Evolutionary conservation across 1,139 yeast genomes (phyloP).

Genomic region (Petasospora fabianii): DNA sequence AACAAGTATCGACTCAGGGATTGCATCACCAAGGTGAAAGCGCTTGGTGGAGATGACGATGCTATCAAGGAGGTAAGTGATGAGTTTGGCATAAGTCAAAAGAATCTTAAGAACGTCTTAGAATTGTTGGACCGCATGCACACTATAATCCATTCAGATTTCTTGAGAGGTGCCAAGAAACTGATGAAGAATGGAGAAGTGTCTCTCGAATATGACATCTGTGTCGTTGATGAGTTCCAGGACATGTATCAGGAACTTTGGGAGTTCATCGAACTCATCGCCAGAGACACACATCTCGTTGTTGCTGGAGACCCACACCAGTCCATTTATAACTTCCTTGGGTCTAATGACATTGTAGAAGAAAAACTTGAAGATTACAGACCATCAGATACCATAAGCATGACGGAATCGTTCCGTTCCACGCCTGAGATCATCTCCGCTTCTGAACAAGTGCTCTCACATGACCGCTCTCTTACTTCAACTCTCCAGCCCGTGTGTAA

Average conservation of each 20-base stretch:
- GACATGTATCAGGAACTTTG: conserved; percentile 58
- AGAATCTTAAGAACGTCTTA: conserved; percentile 24
- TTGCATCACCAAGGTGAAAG: conserved; percentile 34
- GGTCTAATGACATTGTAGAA: conserved; percentile 38
- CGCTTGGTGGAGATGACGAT: conserved; percentile 6
- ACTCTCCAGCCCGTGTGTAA: conserved; percentile 21
- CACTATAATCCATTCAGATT: conserved; percentile 41
- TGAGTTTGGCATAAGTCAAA: conserved; percentile 9
- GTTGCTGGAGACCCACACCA: conserved; percentile 76
- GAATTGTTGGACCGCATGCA: conserved; percentile 32
- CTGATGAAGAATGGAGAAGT: conserved; percentile 20
- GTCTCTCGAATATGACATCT: conserved; percentile 30
- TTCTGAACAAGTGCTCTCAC: conserved; percentile 34
- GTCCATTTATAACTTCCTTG: conserved; percentile 64
- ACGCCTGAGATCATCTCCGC: conserved; percentile 51
- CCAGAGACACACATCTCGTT: conserved; percentile 46
- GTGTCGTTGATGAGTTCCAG: conserved; percentile 74
- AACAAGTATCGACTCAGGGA: conserved; percentile 33
- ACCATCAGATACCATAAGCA: conserved; percentile 30
- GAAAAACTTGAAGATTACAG: conserved; percentile 20
- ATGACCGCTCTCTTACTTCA: conserved; percentile 9
- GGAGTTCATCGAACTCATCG: conserved; percentile 40
- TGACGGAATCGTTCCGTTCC: conserved; percentile 54
- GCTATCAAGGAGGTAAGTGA: conserved; percentile 4
- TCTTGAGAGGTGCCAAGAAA: conserved; percentile 32